Evolutionary conservation across 208 protist genomes (phyloP), one percentile per base, ranked within the genome.

Genomic region (Tritrichomonas musculus): DNA sequence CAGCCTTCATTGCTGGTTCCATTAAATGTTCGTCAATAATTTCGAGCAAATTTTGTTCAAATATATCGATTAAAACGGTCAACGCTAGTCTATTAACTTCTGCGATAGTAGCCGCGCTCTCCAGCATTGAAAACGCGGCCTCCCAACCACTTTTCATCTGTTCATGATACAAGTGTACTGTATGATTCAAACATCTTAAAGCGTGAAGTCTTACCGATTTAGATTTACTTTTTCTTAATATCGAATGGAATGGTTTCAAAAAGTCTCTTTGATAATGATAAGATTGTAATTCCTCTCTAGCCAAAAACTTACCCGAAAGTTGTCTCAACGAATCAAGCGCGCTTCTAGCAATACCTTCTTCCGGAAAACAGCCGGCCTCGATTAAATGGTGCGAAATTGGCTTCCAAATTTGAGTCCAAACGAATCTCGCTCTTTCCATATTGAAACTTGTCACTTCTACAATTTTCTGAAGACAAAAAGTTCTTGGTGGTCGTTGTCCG

Each of bases 381-480:
- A 44, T 30, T 44, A 84, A 84, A 84, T 84, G 73, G 11, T 84
- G 8, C 5, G n/a, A 25, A 25, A 84, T 53, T 8, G 44, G 33
- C 47, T 84, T 84, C 73, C 73, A 84, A 49, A 84, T 84, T 84
- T 50, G 33, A 27, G 44, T 53, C 73, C 73, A 84, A 25, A 84
- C 73, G 25, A 84, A 84, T 11, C 73, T 11, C 11, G n/a, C 44
- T 84, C 73, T 44, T 53, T 84, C 73, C 73, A 84, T 84, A 50
- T 84, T 84, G 27, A 53, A 84, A 3, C 8, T 4, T 27, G 73
- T 84, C 9, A 84, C 73, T 84, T 84, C 73, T 3, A 84, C 73
- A 49, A 84, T 84, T 84, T 84, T 84, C 47, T 84, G 73, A 20
- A 84, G 27, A 25, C 73, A 84, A 84, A 84, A 84, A 25, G 44